Percentiles rank a stretch among this genome's conserved stretches.
These are phyloP conservation scores for Saturnispora serradocipensis DNA, from an alignment of 805 yeast genomes.

Conservation along the genomic window DNA sequence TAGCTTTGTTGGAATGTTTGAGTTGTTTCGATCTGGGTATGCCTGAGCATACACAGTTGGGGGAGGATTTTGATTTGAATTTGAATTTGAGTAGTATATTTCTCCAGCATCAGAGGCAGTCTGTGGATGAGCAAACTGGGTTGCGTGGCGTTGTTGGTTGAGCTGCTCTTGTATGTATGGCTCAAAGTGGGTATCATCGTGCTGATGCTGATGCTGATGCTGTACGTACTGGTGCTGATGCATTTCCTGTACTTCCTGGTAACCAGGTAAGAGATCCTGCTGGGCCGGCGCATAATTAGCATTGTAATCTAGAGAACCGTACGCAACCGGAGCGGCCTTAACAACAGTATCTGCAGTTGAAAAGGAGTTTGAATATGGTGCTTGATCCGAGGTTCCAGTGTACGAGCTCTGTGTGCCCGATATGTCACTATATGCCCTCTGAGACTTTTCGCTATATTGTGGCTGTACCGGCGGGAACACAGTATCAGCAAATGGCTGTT, in stretches of 20 bases:
- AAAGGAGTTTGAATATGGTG: background rate
- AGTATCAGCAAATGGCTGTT: background rate
- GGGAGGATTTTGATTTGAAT: background rate
- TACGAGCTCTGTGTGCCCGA: background rate
- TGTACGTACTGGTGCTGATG: background rate
- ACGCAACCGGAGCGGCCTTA: background rate
- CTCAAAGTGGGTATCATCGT: background rate
- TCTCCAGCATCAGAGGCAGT: background rate
- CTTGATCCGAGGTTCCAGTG: background rate
- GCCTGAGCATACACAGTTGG: background rate
- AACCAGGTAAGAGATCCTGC: background rate
- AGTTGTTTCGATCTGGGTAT: background rate
- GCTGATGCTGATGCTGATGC: background rate
- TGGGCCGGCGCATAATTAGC: background rate
- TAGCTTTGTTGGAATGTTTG: conserved; percentile 10
- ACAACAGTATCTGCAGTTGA: background rate
- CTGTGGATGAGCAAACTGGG: background rate
- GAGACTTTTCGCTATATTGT: background rate
- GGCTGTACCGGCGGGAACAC: background rate
- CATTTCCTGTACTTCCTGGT: background rate
- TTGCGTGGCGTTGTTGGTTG: background rate
- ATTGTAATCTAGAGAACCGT: background rate
- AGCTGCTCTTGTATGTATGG: background rate
- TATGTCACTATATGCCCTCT: background rate
- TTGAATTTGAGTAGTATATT: background rate